Evolutionary conservation across 169 alveolate species (phyloP), one percentile per base, ranked within the genome.

Genomic region (Haemoproteus tartakovskyi): DNA sequence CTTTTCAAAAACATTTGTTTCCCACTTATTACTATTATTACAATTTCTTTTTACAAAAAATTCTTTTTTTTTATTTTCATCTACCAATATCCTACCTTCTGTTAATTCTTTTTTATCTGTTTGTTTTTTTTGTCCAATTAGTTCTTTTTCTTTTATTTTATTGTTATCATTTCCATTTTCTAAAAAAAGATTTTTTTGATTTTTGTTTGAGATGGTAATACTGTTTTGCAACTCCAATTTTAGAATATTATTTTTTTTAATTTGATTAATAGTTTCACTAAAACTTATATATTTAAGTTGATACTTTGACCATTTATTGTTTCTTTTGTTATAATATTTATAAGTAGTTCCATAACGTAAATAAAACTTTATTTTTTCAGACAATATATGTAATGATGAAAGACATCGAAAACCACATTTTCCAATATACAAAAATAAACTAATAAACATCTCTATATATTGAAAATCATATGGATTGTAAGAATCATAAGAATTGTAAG

Each of bases 351-450:
- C 8, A 11, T 14, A 60, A 24, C 37, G 22, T 40, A 54, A 52
- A 51, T 47, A 67, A 29, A 16, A 18, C 16, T 57, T 33, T 26
- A 67, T 67, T 33, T 27, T 52, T 12, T 18, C 11, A 0, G 82
- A 54, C 33, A 67, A 36, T 3, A 11, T 33, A 30, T 40, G 30
- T 8, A 67, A 47, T 16, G 12, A 0, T 8, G 16, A 1, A 16
- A 30, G 9, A 46, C 26, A 24, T 19, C 82, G 52, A 3, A 26
- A 21, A 2, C 70, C 67, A 22, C 52, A 54, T 2, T 5, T 41
- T n/a, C 82, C 82, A 27, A 67, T 12, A 46, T 67, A 67, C n/a
- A 67, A 12, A 67, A 67, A 67, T 33, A 67, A 27, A 19, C 19
- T 52, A 12, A 67, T 43, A 18, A 22, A 56, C 82, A 67, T 67